Evolutionary conservation across 2,329 filamentous ascomycete genomes (phyloP), one percentile per base, ranked within the genome.

Genomic region (Ciborinia camelliae): DNA sequence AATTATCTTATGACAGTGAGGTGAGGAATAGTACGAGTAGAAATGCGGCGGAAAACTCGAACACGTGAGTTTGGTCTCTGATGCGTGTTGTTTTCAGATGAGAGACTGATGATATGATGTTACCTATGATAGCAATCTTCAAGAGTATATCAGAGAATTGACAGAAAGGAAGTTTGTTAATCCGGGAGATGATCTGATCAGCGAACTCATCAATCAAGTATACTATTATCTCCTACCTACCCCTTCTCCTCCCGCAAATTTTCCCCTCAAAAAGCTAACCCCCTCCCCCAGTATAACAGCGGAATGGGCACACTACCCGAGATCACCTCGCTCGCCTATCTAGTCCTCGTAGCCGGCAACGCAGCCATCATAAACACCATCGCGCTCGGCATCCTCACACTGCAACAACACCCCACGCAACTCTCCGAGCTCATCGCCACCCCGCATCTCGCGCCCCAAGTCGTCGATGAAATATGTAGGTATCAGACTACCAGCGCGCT

Each of bases 361-460:
- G 81, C 81, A 0, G 82, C 81, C 0, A 80, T 82, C 78, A 77
- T 82, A 5, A 82, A 79, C 69, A 82, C 81, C 78, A 82, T 82
- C 64, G 75, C 77, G 0, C 73, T 82, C 39, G 81, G 81, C 14
- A 73, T 82, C 10, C 74, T 80, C 0, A 79, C 78, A 4, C 76
- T 82, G 6, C 73, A 79, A 20, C 76, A 80, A 62, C 73, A 82
- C 53, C 79, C 80, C 0, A 63, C 71, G 0, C 80, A 81, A 67
- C 74, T 81, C 2, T 74, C 69, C 0, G 75, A 79, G 45, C 72
- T 82, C 1, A 80, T 78, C 63, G 66, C 70, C 4, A 70, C 81
- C 43, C 77, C 79, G 0, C 28, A 62, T 32, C 75, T 79, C 18
- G 73, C 76, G 1, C 70, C 63, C 3, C 63, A 68, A 0, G 82